A percentile compares a stretch with the other conserved stretches of the same genome.
Conservation (phyloP, 192 early-diverging fungal species). For the Funneliformis geosporum region DNA sequence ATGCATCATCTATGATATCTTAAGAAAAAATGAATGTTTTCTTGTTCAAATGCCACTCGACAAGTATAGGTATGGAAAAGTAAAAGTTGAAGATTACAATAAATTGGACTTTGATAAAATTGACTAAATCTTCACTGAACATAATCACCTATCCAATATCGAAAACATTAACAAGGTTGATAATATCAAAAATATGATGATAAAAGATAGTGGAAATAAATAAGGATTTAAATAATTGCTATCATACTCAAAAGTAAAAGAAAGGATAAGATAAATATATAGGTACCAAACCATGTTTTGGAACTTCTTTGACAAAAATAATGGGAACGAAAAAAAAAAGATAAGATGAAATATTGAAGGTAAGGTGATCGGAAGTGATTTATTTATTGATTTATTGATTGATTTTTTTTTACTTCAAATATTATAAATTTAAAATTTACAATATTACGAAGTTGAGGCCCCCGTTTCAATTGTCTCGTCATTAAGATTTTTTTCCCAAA, state of each 20-base stretch:
- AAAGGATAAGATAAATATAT: neutral
- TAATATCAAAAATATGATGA: neutral
- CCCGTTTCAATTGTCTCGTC: neutral
- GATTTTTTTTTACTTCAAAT: too few relatives aligned
- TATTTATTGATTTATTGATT: too few relatives aligned
- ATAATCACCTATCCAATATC: neutral
- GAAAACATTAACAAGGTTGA: neutral
- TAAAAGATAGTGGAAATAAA: neutral
- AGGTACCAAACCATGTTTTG: neutral
- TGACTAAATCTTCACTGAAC: neutral
- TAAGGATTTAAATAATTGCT: neutral
- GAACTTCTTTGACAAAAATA: neutral
- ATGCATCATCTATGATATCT: neutral
- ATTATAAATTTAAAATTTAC: neutral
- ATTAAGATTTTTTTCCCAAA: too few relatives aligned
- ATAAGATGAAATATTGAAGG: neutral
- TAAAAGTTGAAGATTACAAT: neutral
- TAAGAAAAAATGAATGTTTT: neutral
- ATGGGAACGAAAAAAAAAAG: neutral
- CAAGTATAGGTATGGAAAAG: neutral
- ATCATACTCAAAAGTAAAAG: neutral
- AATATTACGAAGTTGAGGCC: neutral
- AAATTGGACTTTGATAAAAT: neutral
- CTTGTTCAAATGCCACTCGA: neutral
- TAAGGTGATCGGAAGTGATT: too few relatives aligned